Conservation (phyloP, 441 rosid genomes). For the Omphalea diandra region DNA sequence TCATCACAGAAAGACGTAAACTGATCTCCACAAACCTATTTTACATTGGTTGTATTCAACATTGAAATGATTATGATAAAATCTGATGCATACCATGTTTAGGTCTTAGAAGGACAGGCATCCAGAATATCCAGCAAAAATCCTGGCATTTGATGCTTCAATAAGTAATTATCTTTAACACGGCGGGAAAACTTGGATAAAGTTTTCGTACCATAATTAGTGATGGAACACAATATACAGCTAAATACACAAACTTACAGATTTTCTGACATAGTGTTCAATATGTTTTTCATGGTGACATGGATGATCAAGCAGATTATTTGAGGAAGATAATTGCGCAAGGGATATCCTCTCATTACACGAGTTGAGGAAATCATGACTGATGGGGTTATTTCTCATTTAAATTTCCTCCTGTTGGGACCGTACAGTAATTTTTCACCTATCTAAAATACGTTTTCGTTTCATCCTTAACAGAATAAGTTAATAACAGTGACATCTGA, state of each 20-base stretch:
- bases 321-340: constrained; percentile 65
- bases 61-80: neutral
- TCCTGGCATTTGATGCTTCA: neutral
- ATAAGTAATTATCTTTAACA: too few species aligned
- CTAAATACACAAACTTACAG: too few species aligned
- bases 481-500: constrained; percentile 70
- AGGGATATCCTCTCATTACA: constrained; percentile 63
- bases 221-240: too few species aligned
- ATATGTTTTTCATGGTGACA: constrained; percentile 8
- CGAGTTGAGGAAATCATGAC: constrained; percentile 89
- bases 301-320: constrained; percentile 52
- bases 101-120: neutral
- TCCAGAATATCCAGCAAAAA: neutral
- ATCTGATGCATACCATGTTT: neutral
- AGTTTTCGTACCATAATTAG: too few species aligned
- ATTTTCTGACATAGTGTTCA: neutral
- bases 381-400: constrained; percentile 47
- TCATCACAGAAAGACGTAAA: constrained; percentile 86
- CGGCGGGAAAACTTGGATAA: too few species aligned
- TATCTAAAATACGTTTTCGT: neutral
- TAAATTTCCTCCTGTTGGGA: neutral
- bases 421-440: neutral
- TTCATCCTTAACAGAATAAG: constrained; percentile 45
- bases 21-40: neutral
- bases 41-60: neutral